Base-by-base conservation (phyloP, 106 monocot species). In the Acorus gramineus region DNA sequence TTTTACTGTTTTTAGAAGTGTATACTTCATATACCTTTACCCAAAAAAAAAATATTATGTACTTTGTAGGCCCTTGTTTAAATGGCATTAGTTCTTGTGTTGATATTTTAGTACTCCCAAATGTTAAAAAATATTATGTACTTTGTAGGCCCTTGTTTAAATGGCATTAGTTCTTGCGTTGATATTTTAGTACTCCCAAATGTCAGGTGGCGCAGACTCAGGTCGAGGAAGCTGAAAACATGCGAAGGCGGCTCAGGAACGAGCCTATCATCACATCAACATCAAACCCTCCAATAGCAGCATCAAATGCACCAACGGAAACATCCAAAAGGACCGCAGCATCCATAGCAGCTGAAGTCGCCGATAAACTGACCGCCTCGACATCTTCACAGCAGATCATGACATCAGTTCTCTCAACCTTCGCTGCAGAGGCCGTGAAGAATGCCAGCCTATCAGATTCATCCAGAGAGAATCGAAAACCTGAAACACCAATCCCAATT, bases 341-440 rank as follows among this genome's bases (percentile, higher is more conserved):
- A 5, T 83, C 86, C 11, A 89, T 82, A 65, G 93, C 93, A 50
- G 86, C 86, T 3, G 88, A 85, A 72, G 82, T 98, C 60, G 96
- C 91, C 6, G 96, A 98, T 65, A 82, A 61, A 64, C 77, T 98
- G 11, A 79, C 96, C 44, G 96, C 96, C 12, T 92, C 98, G 5
- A 78, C 85, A 42, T 85, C 81, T 60, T 98, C 98, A 42, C 91
- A 91, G 47, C 98, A 92, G 61, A 92, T 98, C 57, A 85, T 98
- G 88, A 83, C 87, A 0, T 98, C 98, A 0, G 98, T 92, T 14
- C 85, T 98, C 4, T 91, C 98, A 11, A 72, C 81, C 56, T 98
- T 98, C 55, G 98, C 91, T 3, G 85, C 85, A 10, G 83, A 87
- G 73, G 90, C 76, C 58, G 87, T 80, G 3, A 88, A 88, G 71